Conservation (phyloP, 1,284 basidiomycete species). For the Ustilago vetiveriae region DNA sequence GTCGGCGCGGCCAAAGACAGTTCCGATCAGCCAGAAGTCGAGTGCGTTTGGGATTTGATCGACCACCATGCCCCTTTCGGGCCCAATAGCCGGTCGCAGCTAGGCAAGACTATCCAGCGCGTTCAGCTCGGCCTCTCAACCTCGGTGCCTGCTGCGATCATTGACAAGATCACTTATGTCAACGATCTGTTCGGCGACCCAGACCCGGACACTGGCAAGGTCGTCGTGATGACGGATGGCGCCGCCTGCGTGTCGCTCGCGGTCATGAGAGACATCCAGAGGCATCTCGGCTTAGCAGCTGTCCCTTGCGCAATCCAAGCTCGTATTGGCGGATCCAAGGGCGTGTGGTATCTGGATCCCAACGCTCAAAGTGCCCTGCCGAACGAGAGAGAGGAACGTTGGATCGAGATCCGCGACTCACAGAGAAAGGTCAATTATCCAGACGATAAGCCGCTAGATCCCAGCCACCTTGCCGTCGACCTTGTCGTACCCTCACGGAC, state of each 20-base stretch:
- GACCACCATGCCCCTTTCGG: conserved; percentile 36
- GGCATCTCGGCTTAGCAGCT: conserved; percentile 4
- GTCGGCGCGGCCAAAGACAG: conserved; percentile 11
- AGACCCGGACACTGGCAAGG: conserved; percentile 6
- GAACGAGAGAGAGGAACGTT: conserved; percentile 7
- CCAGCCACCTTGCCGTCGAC: conserved; percentile 34
- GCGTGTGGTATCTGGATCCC: conserved; percentile 41
- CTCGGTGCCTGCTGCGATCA: conserved; percentile 25
- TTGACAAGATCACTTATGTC: conserved; percentile 25
- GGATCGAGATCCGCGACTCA: conserved; percentile 53
- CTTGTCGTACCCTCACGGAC: conserved; percentile 23
- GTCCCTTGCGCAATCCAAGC: conserved; percentile 56
- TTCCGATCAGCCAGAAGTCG: conserved; percentile 12
- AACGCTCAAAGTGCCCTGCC: conserved; percentile 14
- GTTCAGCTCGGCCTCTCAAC: conserved; percentile 56
- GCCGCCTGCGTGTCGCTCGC: conserved; percentile 20
- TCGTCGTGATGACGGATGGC: conserved; percentile 39
- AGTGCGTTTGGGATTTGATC: conserved; percentile 32
- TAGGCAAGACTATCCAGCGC: conserved; percentile 59
- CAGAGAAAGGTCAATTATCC: conserved; percentile 57
- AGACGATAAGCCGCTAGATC: conserved; percentile 11
- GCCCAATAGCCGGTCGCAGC: conserved; percentile 29
- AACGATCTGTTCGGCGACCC: conserved; percentile 22
- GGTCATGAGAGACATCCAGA: conserved; percentile 18
- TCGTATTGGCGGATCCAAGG: conserved; percentile 59